These are phyloP conservation scores for Isoetes engelmannii DNA, from an alignment of 83 land plant species.

Conservation along the genomic window DNA sequence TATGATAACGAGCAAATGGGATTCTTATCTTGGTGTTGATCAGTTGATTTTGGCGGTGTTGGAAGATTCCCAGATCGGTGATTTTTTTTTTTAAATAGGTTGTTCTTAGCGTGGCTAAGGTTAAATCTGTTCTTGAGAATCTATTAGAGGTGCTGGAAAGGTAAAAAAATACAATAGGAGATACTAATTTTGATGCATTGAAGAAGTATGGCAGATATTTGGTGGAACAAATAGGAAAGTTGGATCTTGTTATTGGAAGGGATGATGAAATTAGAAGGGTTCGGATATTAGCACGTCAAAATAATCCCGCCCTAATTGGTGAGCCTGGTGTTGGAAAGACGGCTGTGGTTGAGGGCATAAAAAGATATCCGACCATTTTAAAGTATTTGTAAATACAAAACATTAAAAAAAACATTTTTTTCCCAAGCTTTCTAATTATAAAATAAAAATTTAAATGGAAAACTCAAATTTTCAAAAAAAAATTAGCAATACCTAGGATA, in stretches of 20 bases:
- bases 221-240: slow-evolving; percentile 86
- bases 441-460: no score
- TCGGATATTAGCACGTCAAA: slow-evolving; percentile 79
- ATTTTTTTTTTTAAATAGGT: slow-evolving; percentile 62
- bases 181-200: slow-evolving; percentile 75
- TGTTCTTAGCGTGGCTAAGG: slow-evolving; percentile 47
- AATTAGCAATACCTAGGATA: no score
- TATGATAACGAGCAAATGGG: slow-evolving; percentile 57
- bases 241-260: slow-evolving; percentile 90
- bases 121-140: slow-evolving; percentile 71
- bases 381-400: no score
- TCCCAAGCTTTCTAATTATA: no score
- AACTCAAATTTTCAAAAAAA: no score
- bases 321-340: slow-evolving; percentile 98
- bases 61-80: slow-evolving; percentile 70
- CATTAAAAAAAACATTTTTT: no score
- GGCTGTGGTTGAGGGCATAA: slow-evolving; percentile 94
- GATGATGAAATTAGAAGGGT: slow-evolving; percentile 91
- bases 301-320: slow-evolving; percentile 93
- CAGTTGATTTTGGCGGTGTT: slow-evolving; percentile 72
- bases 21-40: slow-evolving; percentile 79
- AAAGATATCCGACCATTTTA: no score
- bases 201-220: slow-evolving; percentile 90
- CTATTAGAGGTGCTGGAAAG: slow-evolving; percentile 67
- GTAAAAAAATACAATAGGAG: slow-evolving; percentile 77